Percentiles rank a stretch among this genome's conserved stretches.
These are phyloP conservation scores for Caryopteris hybrid DNA, from an alignment of 305 asterid genomes.

Conservation along the genomic window DNA sequence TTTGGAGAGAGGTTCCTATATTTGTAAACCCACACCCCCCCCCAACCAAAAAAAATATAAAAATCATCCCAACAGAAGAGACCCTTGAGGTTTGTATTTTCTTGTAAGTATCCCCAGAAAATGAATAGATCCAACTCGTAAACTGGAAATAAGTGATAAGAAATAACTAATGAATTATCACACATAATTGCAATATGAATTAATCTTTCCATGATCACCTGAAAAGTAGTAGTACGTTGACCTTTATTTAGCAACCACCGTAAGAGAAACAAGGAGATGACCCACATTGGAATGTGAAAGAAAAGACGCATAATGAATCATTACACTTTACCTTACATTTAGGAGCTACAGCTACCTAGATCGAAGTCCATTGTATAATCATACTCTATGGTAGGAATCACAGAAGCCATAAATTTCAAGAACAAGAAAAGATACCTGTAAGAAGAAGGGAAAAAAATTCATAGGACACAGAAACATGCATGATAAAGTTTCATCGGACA, in stretches of 20 bases:
- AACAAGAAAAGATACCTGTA: conserved; percentile 95
- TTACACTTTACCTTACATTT: conserved; percentile 35
- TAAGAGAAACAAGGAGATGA: not conserved
- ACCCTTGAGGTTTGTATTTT: no score
- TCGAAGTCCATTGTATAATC: conserved; percentile 99
- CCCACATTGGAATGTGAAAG: not conserved
- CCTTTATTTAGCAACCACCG: not conserved
- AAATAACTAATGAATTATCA: no score
- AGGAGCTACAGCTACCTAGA: conserved; percentile 87
- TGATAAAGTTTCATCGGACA: not conserved
- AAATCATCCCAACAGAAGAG: no score
- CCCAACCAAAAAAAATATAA: no score
- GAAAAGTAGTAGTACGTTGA: not conserved
- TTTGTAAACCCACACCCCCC: no score
- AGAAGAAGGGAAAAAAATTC: not conserved
- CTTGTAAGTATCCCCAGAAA: no score
- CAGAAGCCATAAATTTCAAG: conserved; percentile 96
- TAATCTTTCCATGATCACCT: not conserved
- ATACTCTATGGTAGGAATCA: conserved; percentile 94
- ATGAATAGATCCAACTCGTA: no score
- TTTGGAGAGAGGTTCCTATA: no score
- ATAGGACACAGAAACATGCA: not conserved
- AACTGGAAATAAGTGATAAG: no score
- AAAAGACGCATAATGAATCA: not conserved
- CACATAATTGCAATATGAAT: not conserved